These are phyloP conservation scores for Vanderwaltozyma yarrowii DNA, from an alignment of 805 yeast genomes.

Conservation along the genomic window DNA sequence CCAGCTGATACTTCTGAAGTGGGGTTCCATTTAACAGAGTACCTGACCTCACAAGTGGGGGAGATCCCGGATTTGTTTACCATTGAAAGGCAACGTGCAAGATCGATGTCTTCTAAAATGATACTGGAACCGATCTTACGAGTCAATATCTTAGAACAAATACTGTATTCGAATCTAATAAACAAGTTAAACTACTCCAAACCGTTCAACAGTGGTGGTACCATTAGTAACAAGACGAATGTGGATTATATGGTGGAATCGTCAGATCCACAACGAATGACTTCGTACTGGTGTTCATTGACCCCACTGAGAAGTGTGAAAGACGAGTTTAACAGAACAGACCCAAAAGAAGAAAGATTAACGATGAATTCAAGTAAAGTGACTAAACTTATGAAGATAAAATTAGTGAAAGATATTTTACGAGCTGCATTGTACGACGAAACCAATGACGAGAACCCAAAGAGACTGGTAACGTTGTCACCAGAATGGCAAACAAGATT, in stretches of 20 bases:
- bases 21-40: slow-evolving; percentile 19
- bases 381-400: slow-evolving; percentile 2
- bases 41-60: slow-evolving; percentile 10
- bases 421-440: not conserved
- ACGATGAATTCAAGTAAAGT: not conserved
- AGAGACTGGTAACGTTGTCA: too few species aligned
- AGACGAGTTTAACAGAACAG: not conserved
- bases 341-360: not conserved
- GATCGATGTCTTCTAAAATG: slow-evolving; percentile 37
- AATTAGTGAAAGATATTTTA: slow-evolving; percentile 2
- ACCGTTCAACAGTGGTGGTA: slow-evolving; percentile 5
- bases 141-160: slow-evolving; percentile 42
- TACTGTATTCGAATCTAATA: slow-evolving; percentile 14
- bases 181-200: slow-evolving; percentile 1
- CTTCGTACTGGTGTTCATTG: slow-evolving; percentile 16
- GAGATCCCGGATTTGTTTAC: slow-evolving; percentile 33
- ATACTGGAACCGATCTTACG: slow-evolving; percentile 43
- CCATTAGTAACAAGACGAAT: slow-evolving; percentile 25
- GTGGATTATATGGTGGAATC: slow-evolving; percentile 11
- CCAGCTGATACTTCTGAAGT: slow-evolving; percentile 20
- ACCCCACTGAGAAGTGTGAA: not conserved
- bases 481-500: too few species aligned
- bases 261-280: slow-evolving; percentile 25
- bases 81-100: slow-evolving; percentile 47
- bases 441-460: too few species aligned